Base-by-base conservation (phyloP, 75 land plant genomes). In the Pinus tabuliformis region DNA sequence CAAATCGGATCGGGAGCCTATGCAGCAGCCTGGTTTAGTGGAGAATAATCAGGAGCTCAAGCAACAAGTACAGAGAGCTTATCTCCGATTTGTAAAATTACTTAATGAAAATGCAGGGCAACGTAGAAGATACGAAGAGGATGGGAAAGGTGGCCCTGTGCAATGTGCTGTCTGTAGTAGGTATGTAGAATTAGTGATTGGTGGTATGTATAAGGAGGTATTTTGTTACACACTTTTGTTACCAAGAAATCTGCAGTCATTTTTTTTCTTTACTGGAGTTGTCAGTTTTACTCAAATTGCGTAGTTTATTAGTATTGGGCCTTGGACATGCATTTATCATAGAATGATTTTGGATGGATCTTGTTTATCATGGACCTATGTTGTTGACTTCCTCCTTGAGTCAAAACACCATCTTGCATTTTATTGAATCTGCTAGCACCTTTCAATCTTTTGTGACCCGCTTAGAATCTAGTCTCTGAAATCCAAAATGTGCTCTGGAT, bases 41-140 rank as follows among this genome's bases (percentile, higher is more conserved):
- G 74, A 56, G 22, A 13, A 4, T 22, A 26, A 24, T 56, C 54
- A 52, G 17, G 74, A 73, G 11, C 62, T 60, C 17, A 60, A 21
- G n/a, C 62, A 21, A 18, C 62, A 21, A 21, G 21, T 60, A 4
- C 62, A 80, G 76, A 83, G 73, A 42, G 86, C 87, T 1, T 89
- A 88, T 74, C 78, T 86, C 20, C 60, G 60, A 26, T 87, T 81
- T 33, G 68, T 73, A 12, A 91, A 89, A 81, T 5, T 68, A 21
- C 36, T 91, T 1, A 84, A 84, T 59, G 93, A 91, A 83, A 85
- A 62, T 73, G 62, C 63, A 0, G 20, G 57, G 13, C 82, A 81
- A 82, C 81, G 75, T 76, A 91, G 79, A 82, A 81, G 49, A 9
- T 91, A 91, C 62, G 72, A 86, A 85, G 91, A 84, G 63, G 75